Percentiles rank a stretch among this genome's conserved stretches.
phyloP scores from a whole-genome alignment of 1,284 basidiomycete genomes.

The Naganishia sp. region DNA sequence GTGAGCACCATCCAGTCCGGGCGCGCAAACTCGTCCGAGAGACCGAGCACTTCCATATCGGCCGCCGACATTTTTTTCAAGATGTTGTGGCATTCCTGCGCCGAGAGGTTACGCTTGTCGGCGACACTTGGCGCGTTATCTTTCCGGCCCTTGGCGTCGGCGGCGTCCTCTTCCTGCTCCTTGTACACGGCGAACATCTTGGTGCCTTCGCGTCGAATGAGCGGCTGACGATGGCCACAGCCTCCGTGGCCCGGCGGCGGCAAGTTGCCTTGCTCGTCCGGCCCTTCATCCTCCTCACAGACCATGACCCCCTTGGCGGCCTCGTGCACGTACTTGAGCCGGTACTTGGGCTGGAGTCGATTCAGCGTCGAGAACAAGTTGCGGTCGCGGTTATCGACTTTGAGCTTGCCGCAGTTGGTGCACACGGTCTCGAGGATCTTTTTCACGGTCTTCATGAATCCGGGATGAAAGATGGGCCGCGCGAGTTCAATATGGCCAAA shows the following conservation, averaged over 20 bases:
- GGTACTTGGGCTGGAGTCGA: slow-evolving; percentile 78
- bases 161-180: slow-evolving; percentile 74
- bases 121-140: slow-evolving; percentile 82
- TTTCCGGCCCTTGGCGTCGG: slow-evolving; percentile 39
- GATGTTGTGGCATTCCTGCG: slow-evolving; percentile 85
- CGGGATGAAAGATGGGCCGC: slow-evolving; percentile 93
- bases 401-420: slow-evolving; percentile 96
- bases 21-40: slow-evolving; percentile 92
- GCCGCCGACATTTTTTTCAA: slow-evolving; percentile 89
- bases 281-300: slow-evolving; percentile 78
- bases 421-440: slow-evolving; percentile 99
- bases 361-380: slow-evolving; percentile 34
- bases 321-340: slow-evolving; percentile 82
- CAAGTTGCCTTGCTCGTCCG: slow-evolving; percentile 63
- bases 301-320: slow-evolving; percentile 65
- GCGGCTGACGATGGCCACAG: slow-evolving; percentile 89
- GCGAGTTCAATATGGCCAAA: slow-evolving; percentile 99
- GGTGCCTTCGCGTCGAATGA: slow-evolving; percentile 89
- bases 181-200: slow-evolving; percentile 97
- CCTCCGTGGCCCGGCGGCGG: slow-evolving; percentile 75
- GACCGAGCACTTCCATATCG: slow-evolving; percentile 87
- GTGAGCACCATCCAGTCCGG: slow-evolving; percentile 99
- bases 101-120: slow-evolving; percentile 84
- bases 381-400: slow-evolving; percentile 74
- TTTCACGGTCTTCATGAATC: slow-evolving; percentile 98